phyloP scores from a whole-genome alignment of 2,329 filamentous ascomycete genomes.

The Colletotrichum siamense region DNA sequence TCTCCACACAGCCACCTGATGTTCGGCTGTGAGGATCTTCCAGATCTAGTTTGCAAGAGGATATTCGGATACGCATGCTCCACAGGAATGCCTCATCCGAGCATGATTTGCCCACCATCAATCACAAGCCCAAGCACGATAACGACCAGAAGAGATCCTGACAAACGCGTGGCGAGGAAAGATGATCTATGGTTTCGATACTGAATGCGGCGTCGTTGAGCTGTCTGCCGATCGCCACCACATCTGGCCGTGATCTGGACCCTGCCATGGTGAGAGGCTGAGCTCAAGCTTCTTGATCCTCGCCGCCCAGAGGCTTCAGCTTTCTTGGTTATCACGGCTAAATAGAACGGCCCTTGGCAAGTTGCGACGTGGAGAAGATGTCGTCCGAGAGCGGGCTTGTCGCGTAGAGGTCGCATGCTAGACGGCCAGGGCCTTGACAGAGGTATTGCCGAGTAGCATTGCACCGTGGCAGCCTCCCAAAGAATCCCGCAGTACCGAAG shows the following conservation, averaged over 20 bases:
- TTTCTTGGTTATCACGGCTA: conserved; percentile 6
- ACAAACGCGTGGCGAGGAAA: not conserved
- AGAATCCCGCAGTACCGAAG: not conserved
- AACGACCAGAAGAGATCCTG: not conserved
- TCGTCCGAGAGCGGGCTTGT: not conserved
- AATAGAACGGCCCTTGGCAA: conserved; percentile 8
- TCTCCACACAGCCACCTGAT: not conserved
- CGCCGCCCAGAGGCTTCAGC: conserved; percentile 3
- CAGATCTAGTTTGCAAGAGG: not conserved
- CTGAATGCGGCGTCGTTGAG: not conserved
- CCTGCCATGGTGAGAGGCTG: conserved; percentile 13
- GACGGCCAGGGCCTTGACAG: not conserved
- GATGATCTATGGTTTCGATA: not conserved
- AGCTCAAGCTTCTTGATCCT: conserved; percentile 17
- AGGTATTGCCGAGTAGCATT: conserved; percentile 1
- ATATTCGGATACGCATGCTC: conserved; percentile 2
- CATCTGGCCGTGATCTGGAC: not conserved
- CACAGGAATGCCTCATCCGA: not conserved
- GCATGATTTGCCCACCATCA: not conserved
- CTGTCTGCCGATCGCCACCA: not conserved
- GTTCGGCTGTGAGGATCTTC: not conserved
- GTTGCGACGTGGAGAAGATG: not conserved
- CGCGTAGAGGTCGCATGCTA: not conserved
- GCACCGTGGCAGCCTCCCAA: not conserved
- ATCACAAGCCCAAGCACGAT: not conserved